These are phyloP conservation scores for Xylariaceae sp. DNA, from an alignment of 2,329 filamentous ascomycete species.

Conservation along the genomic window DNA sequence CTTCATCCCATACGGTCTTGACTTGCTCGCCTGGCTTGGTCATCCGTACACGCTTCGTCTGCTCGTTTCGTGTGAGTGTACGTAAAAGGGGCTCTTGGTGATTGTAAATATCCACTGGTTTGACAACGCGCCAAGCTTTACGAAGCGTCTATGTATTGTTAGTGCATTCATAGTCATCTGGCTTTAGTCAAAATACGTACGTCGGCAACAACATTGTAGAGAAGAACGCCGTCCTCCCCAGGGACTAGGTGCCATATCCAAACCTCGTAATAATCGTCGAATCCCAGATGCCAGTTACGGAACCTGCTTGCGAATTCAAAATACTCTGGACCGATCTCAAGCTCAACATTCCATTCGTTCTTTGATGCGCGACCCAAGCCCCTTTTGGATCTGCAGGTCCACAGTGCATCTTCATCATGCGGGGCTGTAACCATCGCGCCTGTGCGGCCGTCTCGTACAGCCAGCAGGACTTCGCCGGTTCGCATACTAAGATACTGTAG, in stretches of 20 bases:
- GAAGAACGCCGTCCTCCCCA: constrained; percentile 11
- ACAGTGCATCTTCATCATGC: constrained; percentile 17
- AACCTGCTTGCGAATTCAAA: constrained; percentile 21
- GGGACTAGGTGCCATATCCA: constrained; percentile 31
- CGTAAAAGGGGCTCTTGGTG: constrained; percentile 24
- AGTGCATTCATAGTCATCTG: constrained; percentile 1
- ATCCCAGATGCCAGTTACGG: constrained; percentile 25
- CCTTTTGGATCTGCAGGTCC: constrained; percentile 25
- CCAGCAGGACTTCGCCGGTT: constrained; percentile 23
- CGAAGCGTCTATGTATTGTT: constrained; percentile 23
- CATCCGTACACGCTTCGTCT: constrained; percentile 26
- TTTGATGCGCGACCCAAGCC: constrained; percentile 24
- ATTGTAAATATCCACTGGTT: constrained; percentile 23
- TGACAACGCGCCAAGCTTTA: constrained; percentile 25
- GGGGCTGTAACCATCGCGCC: constrained; percentile 28
- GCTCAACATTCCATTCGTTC: constrained; percentile 22
- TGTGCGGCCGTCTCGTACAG: constrained; percentile 29
- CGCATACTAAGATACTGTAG: constrained; percentile 30
- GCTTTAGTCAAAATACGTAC: constrained; percentile 10
- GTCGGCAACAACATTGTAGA: constrained; percentile 21
- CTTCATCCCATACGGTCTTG: constrained; percentile 24
- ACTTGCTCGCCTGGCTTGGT: constrained; percentile 23
- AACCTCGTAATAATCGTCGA: constrained; percentile 30
- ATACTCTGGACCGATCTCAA: constrained; percentile 23
- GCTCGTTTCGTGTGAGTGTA: constrained; percentile 23